Conservation (phyloP, 208 protist genomes). For the Trypanosoma grayi region DNA sequence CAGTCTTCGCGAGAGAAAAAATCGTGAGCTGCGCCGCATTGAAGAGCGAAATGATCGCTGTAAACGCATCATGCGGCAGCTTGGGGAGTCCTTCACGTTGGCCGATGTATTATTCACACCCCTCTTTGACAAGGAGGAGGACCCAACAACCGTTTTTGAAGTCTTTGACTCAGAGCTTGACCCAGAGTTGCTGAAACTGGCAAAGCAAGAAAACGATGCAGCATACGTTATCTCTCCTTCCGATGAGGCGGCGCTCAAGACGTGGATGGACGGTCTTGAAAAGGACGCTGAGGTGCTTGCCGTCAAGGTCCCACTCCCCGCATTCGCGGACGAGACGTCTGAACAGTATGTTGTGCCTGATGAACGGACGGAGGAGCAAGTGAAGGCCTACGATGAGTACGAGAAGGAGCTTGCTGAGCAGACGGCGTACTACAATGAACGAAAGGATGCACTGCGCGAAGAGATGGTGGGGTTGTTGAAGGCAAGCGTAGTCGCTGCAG, state of each 20-base stretch:
- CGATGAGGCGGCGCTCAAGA: slow-evolving; percentile 74
- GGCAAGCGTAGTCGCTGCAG: slow-evolving; percentile 36
- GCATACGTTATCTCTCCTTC: slow-evolving; percentile 37
- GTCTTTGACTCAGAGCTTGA: slow-evolving; percentile 79
- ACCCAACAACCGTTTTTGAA: slow-evolving; percentile 60
- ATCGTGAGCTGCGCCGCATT: slow-evolving; percentile 45
- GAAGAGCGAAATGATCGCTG: slow-evolving; percentile 80
- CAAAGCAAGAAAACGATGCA: slow-evolving; percentile 22
- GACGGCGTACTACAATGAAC: slow-evolving; percentile 52
- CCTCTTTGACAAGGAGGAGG: slow-evolving; percentile 55
- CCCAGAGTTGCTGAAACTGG: slow-evolving; percentile 48
- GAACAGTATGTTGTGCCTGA: slow-evolving; percentile 72
- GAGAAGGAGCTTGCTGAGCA: slow-evolving; percentile 78
- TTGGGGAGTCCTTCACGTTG: slow-evolving; percentile 33
- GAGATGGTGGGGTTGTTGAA: slow-evolving; percentile 68
- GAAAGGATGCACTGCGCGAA: slow-evolving; percentile 52
- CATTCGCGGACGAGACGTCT: slow-evolving; percentile 70
- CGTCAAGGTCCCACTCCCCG: slow-evolving; percentile 59
- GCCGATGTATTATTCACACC: slow-evolving; percentile 37
- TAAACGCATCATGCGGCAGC: slow-evolving; percentile 67
- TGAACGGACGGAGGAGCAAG: slow-evolving; percentile 86
- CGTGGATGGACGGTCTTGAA: slow-evolving; percentile 92
- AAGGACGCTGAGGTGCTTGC: slow-evolving; percentile 68
- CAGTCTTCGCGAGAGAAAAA: slow-evolving; percentile 58
- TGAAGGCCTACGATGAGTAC: slow-evolving; percentile 66